Percentiles rank a stretch among this genome's conserved stretches.
These are phyloP conservation scores for Pleurotus tuoliensis DNA, from an alignment of 768 basidiomycete genomes.

Conservation along the genomic window DNA sequence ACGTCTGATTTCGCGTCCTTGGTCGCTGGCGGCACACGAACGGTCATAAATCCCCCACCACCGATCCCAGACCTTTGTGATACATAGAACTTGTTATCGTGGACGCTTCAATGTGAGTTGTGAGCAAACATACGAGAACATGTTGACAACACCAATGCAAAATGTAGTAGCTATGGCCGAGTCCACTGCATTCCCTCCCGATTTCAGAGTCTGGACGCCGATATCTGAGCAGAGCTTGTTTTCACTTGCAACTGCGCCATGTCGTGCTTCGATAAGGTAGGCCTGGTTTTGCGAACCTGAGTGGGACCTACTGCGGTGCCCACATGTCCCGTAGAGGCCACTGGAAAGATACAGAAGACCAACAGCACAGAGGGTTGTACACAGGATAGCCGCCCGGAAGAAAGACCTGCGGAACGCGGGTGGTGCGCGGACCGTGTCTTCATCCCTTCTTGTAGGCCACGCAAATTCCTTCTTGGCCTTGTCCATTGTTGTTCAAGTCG, in stretches of 20 bases:
- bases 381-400: no score
- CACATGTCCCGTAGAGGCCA: no score
- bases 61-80: constrained; percentile 68
- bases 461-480: no score
- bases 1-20: constrained; percentile 49
- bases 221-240: constrained; percentile 83
- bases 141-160: constrained; percentile 81
- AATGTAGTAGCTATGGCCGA: constrained; percentile 77
- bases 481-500: no score
- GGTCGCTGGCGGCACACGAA: constrained; percentile 61
- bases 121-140: constrained; percentile 69
- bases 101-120: background rate
- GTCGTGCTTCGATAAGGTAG: constrained; percentile 48
- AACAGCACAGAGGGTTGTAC: no score
- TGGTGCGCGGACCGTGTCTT: no score
- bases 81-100: background rate
- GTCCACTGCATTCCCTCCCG: constrained; percentile 90
- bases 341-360: no score
- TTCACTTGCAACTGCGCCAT: constrained; percentile 89
- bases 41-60: constrained; percentile 85
- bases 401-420: no score
- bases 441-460: no score
- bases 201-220: constrained; percentile 70
- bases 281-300: constrained; percentile 35
- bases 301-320: background rate